Evolutionary conservation across 2,329 filamentous ascomycete species (phyloP).

Genomic region (Beauveria pseudobassiana): DNA sequence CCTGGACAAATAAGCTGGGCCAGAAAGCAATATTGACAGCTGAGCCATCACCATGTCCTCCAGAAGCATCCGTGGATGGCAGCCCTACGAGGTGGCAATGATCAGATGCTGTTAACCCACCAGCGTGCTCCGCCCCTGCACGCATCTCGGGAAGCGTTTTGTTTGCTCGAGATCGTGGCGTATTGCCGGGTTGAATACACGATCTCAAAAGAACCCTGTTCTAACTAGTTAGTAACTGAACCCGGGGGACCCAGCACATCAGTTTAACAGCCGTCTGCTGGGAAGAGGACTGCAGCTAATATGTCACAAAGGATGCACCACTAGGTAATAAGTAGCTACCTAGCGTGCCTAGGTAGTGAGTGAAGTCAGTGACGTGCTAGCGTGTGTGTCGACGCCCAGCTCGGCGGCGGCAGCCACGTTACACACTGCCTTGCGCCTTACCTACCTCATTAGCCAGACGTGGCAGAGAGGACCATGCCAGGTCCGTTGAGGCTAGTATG

Average conservation of each 20-base stretch:
- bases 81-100: neutral
- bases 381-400: neutral
- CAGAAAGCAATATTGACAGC: neutral
- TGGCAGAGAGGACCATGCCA: neutral
- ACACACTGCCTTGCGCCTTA: neutral
- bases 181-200: neutral
- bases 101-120: neutral
- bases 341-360: neutral
- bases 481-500: neutral
- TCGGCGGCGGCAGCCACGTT: neutral
- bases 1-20: neutral
- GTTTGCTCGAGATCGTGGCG: slow-evolving; percentile 9
- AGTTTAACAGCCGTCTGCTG: neutral
- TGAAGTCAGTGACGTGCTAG: neutral
- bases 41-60: neutral
- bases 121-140: neutral
- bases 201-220: slow-evolving; percentile 5
- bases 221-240: neutral
- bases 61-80: neutral
- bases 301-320: neutral
- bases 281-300: neutral
- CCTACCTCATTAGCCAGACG: neutral
- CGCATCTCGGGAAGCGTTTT: neutral
- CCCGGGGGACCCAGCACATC: neutral
- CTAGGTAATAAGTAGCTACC: neutral